Conservation (phyloP, 2,329 filamentous ascomycete genomes). For the Fusarium devonianum region DNA sequence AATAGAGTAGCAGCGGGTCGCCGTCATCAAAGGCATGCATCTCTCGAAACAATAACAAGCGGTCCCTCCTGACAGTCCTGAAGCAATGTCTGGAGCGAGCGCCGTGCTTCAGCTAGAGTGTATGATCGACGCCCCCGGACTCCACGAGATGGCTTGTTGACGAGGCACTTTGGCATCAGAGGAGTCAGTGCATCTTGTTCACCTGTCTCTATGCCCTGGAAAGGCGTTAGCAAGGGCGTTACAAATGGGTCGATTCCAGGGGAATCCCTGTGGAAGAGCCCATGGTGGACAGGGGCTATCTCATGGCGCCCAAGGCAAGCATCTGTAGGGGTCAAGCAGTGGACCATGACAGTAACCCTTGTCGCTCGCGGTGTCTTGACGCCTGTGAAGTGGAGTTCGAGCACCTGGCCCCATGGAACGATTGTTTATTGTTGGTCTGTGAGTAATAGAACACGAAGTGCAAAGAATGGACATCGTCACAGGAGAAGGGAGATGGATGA, state of each 20-base stretch:
- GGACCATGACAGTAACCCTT: constrained; percentile 18
- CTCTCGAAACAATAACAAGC: constrained; percentile 7
- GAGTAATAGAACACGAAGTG: constrained; percentile 5
- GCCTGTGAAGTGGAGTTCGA: constrained; percentile 25
- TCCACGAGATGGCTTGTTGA: constrained; percentile 29
- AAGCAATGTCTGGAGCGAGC: constrained; percentile 25
- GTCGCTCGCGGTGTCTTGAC: constrained; percentile 9
- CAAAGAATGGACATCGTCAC: constrained; percentile 8
- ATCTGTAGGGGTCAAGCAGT: constrained; percentile 16
- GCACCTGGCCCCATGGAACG: neutral
- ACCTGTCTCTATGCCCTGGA: constrained; percentile 9
- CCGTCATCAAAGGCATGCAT: neutral
- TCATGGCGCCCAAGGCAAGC: constrained; percentile 27
- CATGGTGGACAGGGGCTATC: constrained; percentile 7
- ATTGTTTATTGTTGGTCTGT: constrained; percentile 29
- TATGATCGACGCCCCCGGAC: constrained; percentile 42
- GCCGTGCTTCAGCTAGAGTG: constrained; percentile 40
- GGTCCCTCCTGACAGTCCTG: constrained; percentile 23
- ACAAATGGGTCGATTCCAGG: constrained; percentile 30
- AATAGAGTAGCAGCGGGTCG: constrained; percentile 6
- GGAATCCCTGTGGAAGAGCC: constrained; percentile 20
- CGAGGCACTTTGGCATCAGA: constrained; percentile 36
- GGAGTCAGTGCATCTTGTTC: constrained; percentile 38
- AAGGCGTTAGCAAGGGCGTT: constrained; percentile 12
- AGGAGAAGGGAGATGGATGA: constrained; percentile 20